phyloP scores from a whole-genome alignment of 805 yeast genomes.

The Starmera amethionina region DNA sequence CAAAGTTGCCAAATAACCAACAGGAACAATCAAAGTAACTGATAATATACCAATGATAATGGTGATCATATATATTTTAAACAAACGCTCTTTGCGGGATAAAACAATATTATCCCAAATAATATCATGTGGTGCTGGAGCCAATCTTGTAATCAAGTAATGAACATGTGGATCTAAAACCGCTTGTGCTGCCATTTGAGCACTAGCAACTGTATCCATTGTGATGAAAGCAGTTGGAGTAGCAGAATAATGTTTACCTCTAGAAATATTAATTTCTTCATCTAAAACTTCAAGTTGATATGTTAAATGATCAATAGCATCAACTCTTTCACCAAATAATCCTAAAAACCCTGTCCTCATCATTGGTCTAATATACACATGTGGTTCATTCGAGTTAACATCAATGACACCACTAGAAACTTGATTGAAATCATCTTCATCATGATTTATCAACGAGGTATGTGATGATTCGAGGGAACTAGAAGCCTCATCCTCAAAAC shows the following conservation, averaged over 20 bases:
- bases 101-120: conserved; percentile 87
- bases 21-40: conserved; percentile 71
- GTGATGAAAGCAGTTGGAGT: conserved; percentile 91
- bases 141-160: conserved; percentile 69
- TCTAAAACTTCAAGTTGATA: conserved; percentile 62
- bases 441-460: conserved; percentile 2
- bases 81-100: conserved; percentile 60
- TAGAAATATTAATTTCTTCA: conserved; percentile 52
- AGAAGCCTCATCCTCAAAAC: conserved; percentile 6
- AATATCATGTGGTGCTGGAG: conserved; percentile 95
- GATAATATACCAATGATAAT: conserved; percentile 58
- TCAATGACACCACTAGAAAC: neutral
- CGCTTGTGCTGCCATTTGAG: conserved; percentile 95
- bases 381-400: conserved; percentile 12
- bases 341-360: conserved; percentile 54
- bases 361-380: conserved; percentile 45
- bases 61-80: conserved; percentile 57
- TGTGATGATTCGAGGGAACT: conserved; percentile 1
- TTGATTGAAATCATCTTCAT: neutral
- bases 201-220: conserved; percentile 90
- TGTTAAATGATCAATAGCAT: conserved; percentile 72
- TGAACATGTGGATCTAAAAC: conserved; percentile 85
- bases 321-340: conserved; percentile 57
- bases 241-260: conserved; percentile 63
- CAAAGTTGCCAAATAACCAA: conserved; percentile 74